Conservation (phyloP, 257 asterid genomes). For the Mitragyna speciosa region DNA sequence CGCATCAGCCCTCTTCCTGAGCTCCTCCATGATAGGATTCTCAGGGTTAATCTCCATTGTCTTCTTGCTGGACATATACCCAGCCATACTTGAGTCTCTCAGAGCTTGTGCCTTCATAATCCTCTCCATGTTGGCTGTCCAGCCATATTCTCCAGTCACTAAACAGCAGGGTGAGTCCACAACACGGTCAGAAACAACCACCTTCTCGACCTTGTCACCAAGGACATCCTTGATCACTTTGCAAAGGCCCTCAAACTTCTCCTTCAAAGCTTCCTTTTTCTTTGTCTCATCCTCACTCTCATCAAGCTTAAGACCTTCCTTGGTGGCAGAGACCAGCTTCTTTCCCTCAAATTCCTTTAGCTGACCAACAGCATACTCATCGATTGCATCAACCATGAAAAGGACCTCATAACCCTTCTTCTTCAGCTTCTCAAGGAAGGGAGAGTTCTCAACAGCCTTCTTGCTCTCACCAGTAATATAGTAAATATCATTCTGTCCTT, state of each 20-base stretch:
- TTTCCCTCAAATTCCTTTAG: constrained; percentile 55
- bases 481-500: constrained; percentile 54
- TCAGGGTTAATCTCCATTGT: constrained; percentile 66
- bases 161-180: constrained; percentile 63
- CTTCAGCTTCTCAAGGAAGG: constrained; percentile 60
- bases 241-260: constrained; percentile 55
- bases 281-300: constrained; percentile 55
- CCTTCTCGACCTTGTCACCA: constrained; percentile 57
- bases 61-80: constrained; percentile 62
- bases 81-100: constrained; percentile 60
- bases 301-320: constrained; percentile 65
- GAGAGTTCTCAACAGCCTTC: constrained; percentile 66
- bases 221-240: constrained; percentile 63
- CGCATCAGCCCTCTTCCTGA: constrained; percentile 58
- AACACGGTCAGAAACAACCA: constrained; percentile 51
- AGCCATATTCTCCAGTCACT: constrained; percentile 62
- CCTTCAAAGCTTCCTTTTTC: constrained; percentile 42
- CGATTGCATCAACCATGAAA: constrained; percentile 62
- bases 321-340: constrained; percentile 60
- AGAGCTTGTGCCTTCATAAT: constrained; percentile 55
- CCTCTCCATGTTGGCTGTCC: constrained; percentile 55
- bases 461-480: constrained; percentile 64
- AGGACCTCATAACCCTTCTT: constrained; percentile 58
- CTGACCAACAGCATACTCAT: constrained; percentile 60
- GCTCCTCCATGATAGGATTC: constrained; percentile 63